Evolutionary conservation across 345 rosid species (phyloP).

Genomic region (Populus davidiana): DNA sequence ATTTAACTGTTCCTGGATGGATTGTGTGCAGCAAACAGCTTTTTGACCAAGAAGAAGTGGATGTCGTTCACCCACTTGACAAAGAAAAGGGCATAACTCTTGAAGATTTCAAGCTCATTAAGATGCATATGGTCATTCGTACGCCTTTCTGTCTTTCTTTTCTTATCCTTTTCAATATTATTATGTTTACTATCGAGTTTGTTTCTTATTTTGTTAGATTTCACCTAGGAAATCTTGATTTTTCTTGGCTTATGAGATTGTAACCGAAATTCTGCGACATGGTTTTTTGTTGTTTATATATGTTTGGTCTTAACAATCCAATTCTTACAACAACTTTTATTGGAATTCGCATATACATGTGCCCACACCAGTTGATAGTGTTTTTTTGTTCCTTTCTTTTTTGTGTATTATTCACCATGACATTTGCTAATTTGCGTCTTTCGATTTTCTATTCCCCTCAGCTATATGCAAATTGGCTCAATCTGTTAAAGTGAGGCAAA

Average conservation of each 20-base stretch:
- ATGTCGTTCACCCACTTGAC: slow-evolving; percentile 66
- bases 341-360: neutral
- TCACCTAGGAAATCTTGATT: neutral
- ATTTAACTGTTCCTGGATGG: neutral
- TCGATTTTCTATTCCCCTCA: slow-evolving; percentile 25
- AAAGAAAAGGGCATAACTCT: slow-evolving; percentile 75
- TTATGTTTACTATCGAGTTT: neutral
- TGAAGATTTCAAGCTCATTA: slow-evolving; percentile 86
- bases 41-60: slow-evolving; percentile 76
- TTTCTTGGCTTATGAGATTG: slow-evolving; percentile 3
- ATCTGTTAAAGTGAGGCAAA: slow-evolving; percentile 83
- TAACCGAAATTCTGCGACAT: neutral
- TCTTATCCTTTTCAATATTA: neutral
- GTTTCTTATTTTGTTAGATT: slow-evolving; percentile 6
- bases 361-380: too few relatives aligned
- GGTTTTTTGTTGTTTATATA: neutral
- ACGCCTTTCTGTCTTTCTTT: slow-evolving; percentile 11
- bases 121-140: slow-evolving; percentile 83
- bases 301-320: neutral
- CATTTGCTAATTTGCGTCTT: neutral
- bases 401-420: neutral
- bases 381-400: neutral
- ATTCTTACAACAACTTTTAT: neutral
- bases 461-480: slow-evolving; percentile 84
- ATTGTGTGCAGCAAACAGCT: slow-evolving; percentile 66